A percentile compares a stretch with the other conserved stretches of the same genome.
These are phyloP conservation scores for Gossypium australe DNA, from an alignment of 345 rosid genomes.

Conservation along the genomic window DNA sequence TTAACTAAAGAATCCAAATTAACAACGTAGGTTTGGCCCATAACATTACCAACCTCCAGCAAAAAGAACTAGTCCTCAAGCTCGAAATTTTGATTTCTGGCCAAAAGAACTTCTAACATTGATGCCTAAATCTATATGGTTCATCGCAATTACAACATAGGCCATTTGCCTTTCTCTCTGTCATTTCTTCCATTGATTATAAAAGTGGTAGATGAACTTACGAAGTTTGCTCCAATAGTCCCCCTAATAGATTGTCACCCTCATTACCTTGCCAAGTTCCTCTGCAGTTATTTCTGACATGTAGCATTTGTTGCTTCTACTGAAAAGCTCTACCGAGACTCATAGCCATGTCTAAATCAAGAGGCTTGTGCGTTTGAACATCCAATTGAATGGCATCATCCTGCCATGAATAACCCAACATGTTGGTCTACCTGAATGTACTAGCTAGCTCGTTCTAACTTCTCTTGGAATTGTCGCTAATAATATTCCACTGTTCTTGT, in stretches of 20 bases:
- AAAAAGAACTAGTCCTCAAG: neutral
- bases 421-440: neutral
- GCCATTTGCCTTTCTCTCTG: neutral
- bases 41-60: neutral
- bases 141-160: neutral
- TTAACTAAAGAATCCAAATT: neutral
- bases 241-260: neutral
- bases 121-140: no score
- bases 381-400: neutral
- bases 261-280: neutral
- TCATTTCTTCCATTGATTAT: no score
- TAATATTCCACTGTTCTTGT: neutral
- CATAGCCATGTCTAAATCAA: neutral
- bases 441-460: neutral
- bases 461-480: neutral
- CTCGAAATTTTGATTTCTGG: neutral
- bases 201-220: neutral
- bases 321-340: neutral
- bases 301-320: neutral
- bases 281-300: neutral
- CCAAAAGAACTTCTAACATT: neutral
- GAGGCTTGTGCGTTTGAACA: neutral
- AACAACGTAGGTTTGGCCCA: neutral
- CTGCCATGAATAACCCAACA: neutral
- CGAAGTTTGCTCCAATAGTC: neutral